Evolutionary conservation across 306 rosid species (phyloP).

Genomic region (Ochetophila trinervis): DNA sequence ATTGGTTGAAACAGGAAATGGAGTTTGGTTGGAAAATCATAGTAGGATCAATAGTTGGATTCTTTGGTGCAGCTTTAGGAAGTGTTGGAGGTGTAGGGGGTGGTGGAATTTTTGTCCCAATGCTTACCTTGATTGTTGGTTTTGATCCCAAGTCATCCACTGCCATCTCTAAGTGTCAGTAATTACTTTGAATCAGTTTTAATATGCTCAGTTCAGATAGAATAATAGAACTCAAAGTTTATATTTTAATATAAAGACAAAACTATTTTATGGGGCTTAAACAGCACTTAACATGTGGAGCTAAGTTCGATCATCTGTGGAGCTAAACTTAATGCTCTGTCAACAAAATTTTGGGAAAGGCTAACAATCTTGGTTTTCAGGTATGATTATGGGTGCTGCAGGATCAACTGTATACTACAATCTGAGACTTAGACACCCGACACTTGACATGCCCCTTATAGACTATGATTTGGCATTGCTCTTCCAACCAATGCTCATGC

Average conservation of each 20-base stretch:
- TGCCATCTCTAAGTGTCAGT: slow-evolving; percentile 80
- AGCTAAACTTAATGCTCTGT: background rate
- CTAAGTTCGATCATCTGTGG: background rate
- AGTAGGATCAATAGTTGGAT: slow-evolving; percentile 69
- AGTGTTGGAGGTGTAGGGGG: slow-evolving; percentile 94
- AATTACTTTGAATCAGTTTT: slow-evolving; percentile 6
- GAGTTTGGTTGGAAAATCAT: slow-evolving; percentile 69
- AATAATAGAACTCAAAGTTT: no score
- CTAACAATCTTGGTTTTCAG: slow-evolving; percentile 31
- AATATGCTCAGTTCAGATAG: background rate
- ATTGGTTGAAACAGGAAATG: slow-evolving; percentile 60
- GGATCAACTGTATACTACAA: slow-evolving; percentile 72
- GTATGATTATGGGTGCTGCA: slow-evolving; percentile 91
- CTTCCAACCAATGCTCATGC: slow-evolving; percentile 74
- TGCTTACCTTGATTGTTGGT: slow-evolving; percentile 78
- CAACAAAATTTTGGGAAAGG: background rate
- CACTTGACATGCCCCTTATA: slow-evolving; percentile 65
- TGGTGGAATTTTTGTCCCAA: slow-evolving; percentile 83
- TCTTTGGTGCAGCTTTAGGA: slow-evolving; percentile 84
- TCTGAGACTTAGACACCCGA: slow-evolving; percentile 67
- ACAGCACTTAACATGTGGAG: no score
- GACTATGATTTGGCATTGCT: slow-evolving; percentile 73
- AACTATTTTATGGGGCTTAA: no score
- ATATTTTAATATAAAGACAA: no score
- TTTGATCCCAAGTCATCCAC: slow-evolving; percentile 89